Percentiles rank a stretch among this genome's conserved stretches.
phyloP scores from a whole-genome alignment of 139 green algal genomes.

The Microglena sp. region DNA sequence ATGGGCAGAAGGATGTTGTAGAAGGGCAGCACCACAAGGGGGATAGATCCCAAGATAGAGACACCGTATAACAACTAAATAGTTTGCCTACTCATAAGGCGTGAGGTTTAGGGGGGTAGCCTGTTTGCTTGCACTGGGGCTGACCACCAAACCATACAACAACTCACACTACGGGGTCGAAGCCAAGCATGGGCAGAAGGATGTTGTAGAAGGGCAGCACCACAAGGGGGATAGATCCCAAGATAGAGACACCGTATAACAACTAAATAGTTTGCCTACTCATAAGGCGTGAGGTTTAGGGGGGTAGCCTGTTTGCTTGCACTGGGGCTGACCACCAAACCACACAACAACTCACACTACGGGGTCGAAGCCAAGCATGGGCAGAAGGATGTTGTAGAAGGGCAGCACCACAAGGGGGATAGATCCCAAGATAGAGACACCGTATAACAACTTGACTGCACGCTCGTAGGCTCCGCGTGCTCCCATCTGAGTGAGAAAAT shows the following conservation, averaged over 20 bases:
- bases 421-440: constrained; percentile 55
- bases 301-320: too few relatives aligned
- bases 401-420: constrained; percentile 67
- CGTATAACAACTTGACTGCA: constrained; percentile 66
- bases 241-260: constrained; percentile 61
- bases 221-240: constrained; percentile 61
- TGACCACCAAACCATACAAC: too few relatives aligned
- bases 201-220: constrained; percentile 62
- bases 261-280: constrained; percentile 71
- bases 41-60: constrained; percentile 56
- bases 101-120: too few relatives aligned
- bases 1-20: constrained; percentile 39
- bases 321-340: too few relatives aligned
- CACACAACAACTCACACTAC: background rate
- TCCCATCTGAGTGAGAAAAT: too few relatives aligned
- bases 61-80: constrained; percentile 71
- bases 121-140: too few relatives aligned
- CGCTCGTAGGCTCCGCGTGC: constrained; percentile 55
- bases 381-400: constrained; percentile 47
- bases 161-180: background rate
- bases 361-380: constrained; percentile 10
- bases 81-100: too few relatives aligned
- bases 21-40: constrained; percentile 66
- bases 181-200: constrained; percentile 23
- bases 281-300: too few relatives aligned